Base-by-base conservation (phyloP, 768 basidiomycete species). In the Amanita pallidorosea region DNA sequence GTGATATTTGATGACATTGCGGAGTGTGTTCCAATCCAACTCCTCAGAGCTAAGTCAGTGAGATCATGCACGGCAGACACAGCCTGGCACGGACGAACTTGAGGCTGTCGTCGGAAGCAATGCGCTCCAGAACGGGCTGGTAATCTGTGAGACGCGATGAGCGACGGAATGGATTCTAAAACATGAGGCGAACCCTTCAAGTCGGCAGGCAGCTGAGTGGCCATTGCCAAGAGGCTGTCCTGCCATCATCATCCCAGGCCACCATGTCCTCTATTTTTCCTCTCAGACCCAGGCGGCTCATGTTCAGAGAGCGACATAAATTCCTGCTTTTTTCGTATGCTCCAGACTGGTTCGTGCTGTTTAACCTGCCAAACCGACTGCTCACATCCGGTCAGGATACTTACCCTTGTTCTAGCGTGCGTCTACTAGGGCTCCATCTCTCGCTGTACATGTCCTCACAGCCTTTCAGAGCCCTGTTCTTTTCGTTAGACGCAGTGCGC, bases 1-100 rank as follows among this genome's bases (percentile, higher is more conserved):
- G 63, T 81, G 88, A 62, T 74, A 62, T 63, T 88, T 89, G 62
- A 92, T 79, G 49, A 80, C 77, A 59, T 83, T 75, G 35, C 85
- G 78, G 40, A 92, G 70, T 36, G 71, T 64, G 17, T 70, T 58
- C 90, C 89, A 93, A 60, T 86, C 83, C 13, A 51, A 29, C 15
- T 58, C 70, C 68, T 58, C 85, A 85, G 66, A 38, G 46, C 52
- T 50, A 53, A 44, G 47, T 56, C 38, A 42, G 42, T 52, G 41
- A 54, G 55, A 40, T 44, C 49, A 51, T 47, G 37, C 53, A 44
- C 36, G 18, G 42, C 42, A 47, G 43, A 47, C n/a, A 35, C 37
- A 36, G 8, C 22, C 34, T 31, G 45, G 27, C n/a, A 38, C 33
- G 27, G 57, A 65, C 77, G 54, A 62, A 86, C 79, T 85, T 74